A percentile compares a stretch with the other conserved stretches of the same genome.
Evolutionary conservation across 2,329 filamentous ascomycete species (phyloP).

Genomic region (Phymatotrichopsis omnivora): DNA sequence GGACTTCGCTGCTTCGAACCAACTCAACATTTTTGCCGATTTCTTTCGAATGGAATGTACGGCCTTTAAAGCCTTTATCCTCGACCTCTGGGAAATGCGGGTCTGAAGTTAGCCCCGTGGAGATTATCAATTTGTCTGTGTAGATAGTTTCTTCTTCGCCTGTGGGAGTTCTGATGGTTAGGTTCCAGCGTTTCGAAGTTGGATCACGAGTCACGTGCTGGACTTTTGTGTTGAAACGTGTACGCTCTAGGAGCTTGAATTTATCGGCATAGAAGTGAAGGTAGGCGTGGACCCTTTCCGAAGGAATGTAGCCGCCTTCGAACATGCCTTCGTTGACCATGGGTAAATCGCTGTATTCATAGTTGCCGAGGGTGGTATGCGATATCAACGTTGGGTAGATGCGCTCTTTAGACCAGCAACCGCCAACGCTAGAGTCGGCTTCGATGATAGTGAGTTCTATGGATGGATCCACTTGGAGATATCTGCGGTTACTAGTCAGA

Average conservation of each 20-base stretch:
- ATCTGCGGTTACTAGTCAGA: slow-evolving; percentile 1
- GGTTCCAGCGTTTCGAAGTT: not conserved
- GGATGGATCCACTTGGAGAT: slow-evolving; percentile 46
- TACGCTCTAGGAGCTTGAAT: slow-evolving; percentile 38
- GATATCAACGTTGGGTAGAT: slow-evolving; percentile 60
- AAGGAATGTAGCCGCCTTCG: slow-evolving; percentile 38
- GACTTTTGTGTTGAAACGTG: slow-evolving; percentile 41
- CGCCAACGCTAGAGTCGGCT: slow-evolving; percentile 48
- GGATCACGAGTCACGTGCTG: slow-evolving; percentile 35
- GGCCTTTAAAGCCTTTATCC: slow-evolving; percentile 13
- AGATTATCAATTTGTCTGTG: slow-evolving; percentile 42
- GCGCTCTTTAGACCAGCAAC: slow-evolving; percentile 58
- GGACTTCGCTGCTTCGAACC: slow-evolving; percentile 37
- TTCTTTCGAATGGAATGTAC: slow-evolving; percentile 21
- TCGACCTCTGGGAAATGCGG: slow-evolving; percentile 38
- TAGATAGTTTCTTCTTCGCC: slow-evolving; percentile 10
- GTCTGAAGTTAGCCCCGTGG: slow-evolving; percentile 47
- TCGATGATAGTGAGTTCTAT: slow-evolving; percentile 51
- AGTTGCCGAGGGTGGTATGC: slow-evolving; percentile 64
- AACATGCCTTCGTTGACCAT: slow-evolving; percentile 49
- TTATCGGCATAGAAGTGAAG: slow-evolving; percentile 40
- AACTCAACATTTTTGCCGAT: slow-evolving; percentile 29
- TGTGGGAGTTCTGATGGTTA: slow-evolving; percentile 12
- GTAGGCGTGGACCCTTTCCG: slow-evolving; percentile 41
- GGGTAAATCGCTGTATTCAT: slow-evolving; percentile 64